phyloP scores from a whole-genome alignment of 1,284 basidiomycete species.

The Rhodotorula sp. region DNA sequence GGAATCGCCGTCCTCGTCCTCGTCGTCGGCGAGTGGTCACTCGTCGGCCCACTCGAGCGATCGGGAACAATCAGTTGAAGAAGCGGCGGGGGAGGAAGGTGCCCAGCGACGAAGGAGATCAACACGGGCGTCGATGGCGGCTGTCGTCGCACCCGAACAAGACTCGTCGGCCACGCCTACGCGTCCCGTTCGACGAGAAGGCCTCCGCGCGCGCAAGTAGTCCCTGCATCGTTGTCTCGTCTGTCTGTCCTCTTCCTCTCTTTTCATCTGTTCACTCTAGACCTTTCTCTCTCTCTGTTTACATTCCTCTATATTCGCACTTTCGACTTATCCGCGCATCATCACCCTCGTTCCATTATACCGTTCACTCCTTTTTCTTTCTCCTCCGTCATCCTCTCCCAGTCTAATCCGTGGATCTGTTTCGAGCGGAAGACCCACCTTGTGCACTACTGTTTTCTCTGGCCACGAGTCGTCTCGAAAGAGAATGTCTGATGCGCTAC shows the following conservation, averaged over 20 bases:
- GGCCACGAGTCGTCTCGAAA: too few species aligned
- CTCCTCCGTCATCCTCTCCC: too few species aligned
- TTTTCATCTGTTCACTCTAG: background rate
- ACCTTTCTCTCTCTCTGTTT: background rate
- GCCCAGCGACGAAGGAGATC: background rate
- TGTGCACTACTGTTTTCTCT: too few species aligned
- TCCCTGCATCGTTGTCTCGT: background rate
- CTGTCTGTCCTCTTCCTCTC: background rate
- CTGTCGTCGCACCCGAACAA: background rate
- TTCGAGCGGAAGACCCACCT: too few species aligned
- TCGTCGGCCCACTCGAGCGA: conserved; percentile 2
- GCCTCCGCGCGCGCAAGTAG: conserved; percentile 25
- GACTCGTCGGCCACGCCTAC: too few species aligned
- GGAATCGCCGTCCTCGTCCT: background rate
- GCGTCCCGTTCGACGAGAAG: conserved; percentile 12
- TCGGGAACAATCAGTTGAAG: background rate
- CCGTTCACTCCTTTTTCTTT: too few species aligned
- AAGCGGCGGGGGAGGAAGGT: background rate
- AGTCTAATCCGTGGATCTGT: too few species aligned
- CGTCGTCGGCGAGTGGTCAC: too few species aligned
- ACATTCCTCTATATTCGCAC: background rate
- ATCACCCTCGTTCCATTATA: background rate
- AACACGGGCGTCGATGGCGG: background rate
- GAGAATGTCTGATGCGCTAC: too few species aligned
- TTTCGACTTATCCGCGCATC: background rate